Evolutionary conservation across 306 rosid species (phyloP).

Genomic region (Notholithocarpus densiflorus): DNA sequence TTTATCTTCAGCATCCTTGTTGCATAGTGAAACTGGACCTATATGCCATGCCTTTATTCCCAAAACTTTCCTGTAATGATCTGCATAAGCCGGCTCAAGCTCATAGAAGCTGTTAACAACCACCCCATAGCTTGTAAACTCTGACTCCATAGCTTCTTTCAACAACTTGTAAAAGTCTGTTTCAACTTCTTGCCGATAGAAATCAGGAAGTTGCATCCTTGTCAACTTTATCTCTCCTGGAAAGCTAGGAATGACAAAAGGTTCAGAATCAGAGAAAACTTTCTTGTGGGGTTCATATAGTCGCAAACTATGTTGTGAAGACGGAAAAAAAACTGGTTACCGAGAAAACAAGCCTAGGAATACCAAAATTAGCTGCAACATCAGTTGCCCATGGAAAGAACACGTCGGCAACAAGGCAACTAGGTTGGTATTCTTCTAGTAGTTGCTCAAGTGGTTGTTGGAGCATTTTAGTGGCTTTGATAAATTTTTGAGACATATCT

Average conservation of each 20-base stretch:
- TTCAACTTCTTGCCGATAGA: constrained; percentile 1
- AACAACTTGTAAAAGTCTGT: not conserved
- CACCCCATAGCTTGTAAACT: constrained; percentile 12
- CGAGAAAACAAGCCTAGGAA: constrained; percentile 26
- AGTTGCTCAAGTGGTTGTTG: constrained; percentile 15
- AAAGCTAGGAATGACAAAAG: constrained; percentile 25
- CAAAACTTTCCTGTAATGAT: constrained; percentile 16
- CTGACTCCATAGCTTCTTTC: not conserved
- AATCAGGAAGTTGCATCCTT: constrained; percentile 7
- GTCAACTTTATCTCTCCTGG: constrained; percentile 30
- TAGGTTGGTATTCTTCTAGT: constrained; percentile 16
- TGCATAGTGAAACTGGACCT: no score
- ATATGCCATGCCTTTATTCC: no score
- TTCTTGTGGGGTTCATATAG: constrained; percentile 15
- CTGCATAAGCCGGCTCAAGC: constrained; percentile 6
- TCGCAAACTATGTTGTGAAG: not conserved
- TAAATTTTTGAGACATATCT: not conserved
- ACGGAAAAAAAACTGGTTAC: constrained; percentile 9
- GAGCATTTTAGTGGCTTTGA: not conserved
- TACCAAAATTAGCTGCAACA: constrained; percentile 23
- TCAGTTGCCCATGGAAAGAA: constrained; percentile 33
- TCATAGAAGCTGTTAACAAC: constrained; percentile 10
- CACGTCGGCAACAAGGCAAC: constrained; percentile 30
- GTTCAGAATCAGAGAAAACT: constrained; percentile 19
- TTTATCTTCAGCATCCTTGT: no score